Base-by-base conservation (phyloP, 371 early-diverging fungal genomes). In the Apophysomyces elegans region DNA sequence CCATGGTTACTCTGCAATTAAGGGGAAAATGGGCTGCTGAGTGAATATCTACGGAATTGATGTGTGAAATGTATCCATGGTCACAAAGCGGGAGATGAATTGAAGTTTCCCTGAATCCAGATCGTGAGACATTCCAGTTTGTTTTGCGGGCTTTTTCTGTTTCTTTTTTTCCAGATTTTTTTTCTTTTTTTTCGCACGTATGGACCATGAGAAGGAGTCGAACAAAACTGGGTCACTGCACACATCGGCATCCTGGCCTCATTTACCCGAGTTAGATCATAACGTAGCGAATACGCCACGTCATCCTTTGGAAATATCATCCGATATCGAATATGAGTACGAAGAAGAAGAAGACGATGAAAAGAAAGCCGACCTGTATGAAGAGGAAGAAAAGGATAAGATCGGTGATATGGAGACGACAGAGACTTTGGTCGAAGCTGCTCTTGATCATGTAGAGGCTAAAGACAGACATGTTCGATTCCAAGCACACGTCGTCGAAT, bases 391-490 rank as follows among this genome's bases (percentile, higher is more conserved):
- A 13, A 26, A 16, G 36, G 38, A n/a, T 1, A 39, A 14, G 16
- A 43, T 37, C 7, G 60, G 21, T 0, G 60, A 59, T 6, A 18
- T 59, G 36, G 70, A 56, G 38, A 64, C 66, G 9, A 67, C 75
- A 12, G 54, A 68, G 13, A 67, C 72, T 1, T 56, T 79, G 5
- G 75, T 77, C 5, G 75, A 77, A 45, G 80, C 75, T 13, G 75
- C 77, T 13, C 56, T 79, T 26, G 75, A 77, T 44, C 70, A 74
- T 46, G 68, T 62, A 0, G 76, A 77, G 39, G 78, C 76, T 0
- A 70, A 67, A 46, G 76, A 77, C 26, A 68, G 80, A 37, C 80
- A 80, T 72, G 71, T 70, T 38, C 63, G 71, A 14, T 80, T 77
- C 63, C 69, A 63, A 46, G 73, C 74, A 35, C 80, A 77, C 66